Conservation (phyloP, 164 flowering plant genomes). For the Chimonanthus salicifolius region DNA sequence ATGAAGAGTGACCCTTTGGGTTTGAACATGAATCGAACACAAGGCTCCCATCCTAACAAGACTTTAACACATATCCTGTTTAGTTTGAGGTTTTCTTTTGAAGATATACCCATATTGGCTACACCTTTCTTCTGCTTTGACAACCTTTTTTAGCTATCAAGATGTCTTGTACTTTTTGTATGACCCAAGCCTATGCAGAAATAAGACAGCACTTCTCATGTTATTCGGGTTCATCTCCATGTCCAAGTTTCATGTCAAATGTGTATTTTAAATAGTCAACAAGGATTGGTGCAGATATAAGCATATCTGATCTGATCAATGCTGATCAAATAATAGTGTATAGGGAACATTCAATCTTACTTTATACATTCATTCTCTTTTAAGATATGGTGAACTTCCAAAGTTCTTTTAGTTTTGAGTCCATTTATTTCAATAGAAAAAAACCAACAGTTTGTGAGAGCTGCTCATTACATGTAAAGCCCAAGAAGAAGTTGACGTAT, state of each 20-base stretch:
- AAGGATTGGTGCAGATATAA: not conserved
- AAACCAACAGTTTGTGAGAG: not conserved
- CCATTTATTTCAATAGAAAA: conserved; percentile 1
- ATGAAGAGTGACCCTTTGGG: no score
- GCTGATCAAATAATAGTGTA: not conserved
- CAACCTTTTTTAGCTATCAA: not conserved
- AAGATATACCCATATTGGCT: no score
- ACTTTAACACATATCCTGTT: no score
- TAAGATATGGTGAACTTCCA: not conserved
- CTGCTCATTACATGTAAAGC: not conserved
- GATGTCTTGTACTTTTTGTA: not conserved
- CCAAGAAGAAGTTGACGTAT: not conserved
- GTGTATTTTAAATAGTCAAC: not conserved
- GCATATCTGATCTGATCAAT: not conserved
- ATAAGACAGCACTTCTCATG: not conserved
- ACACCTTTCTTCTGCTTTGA: no score
- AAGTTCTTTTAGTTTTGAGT: not conserved
- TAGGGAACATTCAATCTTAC: not conserved
- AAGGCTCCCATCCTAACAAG: no score
- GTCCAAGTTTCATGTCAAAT: not conserved
- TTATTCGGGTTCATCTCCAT: not conserved
- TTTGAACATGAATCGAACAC: no score
- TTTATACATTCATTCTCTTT: not conserved
- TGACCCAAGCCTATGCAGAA: not conserved
- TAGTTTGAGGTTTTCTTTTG: no score